These are phyloP conservation scores for Cryptococcus jaspeensis DNA, from an alignment of 1,284 basidiomycete genomes.

Conservation along the genomic window DNA sequence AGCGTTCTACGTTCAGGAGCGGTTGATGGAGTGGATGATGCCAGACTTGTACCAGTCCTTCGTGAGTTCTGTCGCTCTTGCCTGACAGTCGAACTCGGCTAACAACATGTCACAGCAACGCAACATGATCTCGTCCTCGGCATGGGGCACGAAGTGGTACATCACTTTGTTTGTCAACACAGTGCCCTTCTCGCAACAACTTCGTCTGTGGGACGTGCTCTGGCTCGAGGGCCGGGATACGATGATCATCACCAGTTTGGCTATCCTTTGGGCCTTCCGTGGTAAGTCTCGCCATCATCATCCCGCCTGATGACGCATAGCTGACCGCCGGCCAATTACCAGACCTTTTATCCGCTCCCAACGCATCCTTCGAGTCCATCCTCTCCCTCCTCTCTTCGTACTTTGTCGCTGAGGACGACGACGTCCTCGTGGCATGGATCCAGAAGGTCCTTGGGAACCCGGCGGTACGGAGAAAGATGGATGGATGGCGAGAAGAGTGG, in stretches of 20 bases:
- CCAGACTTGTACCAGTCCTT: constrained; percentile 84
- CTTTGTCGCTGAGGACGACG: constrained; percentile 85
- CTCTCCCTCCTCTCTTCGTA: constrained; percentile 84
- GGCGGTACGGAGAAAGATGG: constrained; percentile 68
- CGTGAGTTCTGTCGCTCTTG: constrained; percentile 48
- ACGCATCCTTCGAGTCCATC: constrained; percentile 86
- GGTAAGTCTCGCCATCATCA: constrained; percentile 55
- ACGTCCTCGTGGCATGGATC: constrained; percentile 76
- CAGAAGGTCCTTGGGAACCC: constrained; percentile 67
- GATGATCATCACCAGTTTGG: constrained; percentile 78
- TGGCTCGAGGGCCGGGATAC: constrained; percentile 86
- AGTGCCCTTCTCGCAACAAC: constrained; percentile 92
- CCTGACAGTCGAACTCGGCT: neutral
- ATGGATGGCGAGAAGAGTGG: constrained; percentile 46
- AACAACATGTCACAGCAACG: constrained; percentile 57
- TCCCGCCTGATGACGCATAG: neutral
- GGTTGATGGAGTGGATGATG: constrained; percentile 77
- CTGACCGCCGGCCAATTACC: neutral
- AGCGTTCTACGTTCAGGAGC: constrained; percentile 90
- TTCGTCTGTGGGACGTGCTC: constrained; percentile 92
- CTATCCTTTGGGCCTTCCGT: constrained; percentile 84
- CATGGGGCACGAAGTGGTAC: constrained; percentile 99
- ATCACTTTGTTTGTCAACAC: constrained; percentile 95
- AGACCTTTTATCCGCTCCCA: constrained; percentile 27
- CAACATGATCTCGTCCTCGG: constrained; percentile 85